phyloP scores from a whole-genome alignment of 352 stramenopile genomes.

The Pythium plurisporium region DNA sequence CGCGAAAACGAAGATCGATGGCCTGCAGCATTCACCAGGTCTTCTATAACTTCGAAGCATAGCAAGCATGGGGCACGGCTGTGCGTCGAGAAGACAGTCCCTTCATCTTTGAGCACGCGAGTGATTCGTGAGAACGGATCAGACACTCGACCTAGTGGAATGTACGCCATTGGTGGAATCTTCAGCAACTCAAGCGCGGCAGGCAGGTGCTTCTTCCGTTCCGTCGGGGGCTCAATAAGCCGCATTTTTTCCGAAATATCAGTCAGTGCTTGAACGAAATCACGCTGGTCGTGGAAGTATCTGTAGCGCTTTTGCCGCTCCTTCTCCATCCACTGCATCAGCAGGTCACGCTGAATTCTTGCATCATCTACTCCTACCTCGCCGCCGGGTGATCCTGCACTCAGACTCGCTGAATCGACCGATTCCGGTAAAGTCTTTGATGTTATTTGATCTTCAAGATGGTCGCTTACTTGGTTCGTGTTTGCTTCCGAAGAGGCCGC shows the following conservation, averaged over 20 bases:
- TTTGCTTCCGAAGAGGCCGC: background rate
- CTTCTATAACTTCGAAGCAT: slow-evolving; percentile 77
- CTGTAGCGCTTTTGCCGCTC: slow-evolving; percentile 76
- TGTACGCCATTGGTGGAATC: slow-evolving; percentile 72
- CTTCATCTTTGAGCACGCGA: slow-evolving; percentile 62
- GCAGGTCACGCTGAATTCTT: slow-evolving; percentile 37
- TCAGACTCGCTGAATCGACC: background rate
- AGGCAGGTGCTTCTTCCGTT: slow-evolving; percentile 63
- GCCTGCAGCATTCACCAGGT: slow-evolving; percentile 57
- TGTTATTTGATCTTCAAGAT: background rate
- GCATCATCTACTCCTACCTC: slow-evolving; percentile 5
- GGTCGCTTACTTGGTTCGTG: background rate
- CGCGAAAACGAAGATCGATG: slow-evolving; percentile 30
- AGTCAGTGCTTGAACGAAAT: slow-evolving; percentile 63
- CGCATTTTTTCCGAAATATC: slow-evolving; percentile 78
- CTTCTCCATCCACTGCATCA: slow-evolving; percentile 75
- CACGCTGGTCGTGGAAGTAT: slow-evolving; percentile 74
- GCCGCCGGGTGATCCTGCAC: background rate
- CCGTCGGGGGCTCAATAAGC: slow-evolving; percentile 46
- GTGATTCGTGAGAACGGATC: slow-evolving; percentile 67
- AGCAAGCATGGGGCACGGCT: slow-evolving; percentile 66
- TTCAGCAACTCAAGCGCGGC: slow-evolving; percentile 33
- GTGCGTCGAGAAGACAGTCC: slow-evolving; percentile 80
- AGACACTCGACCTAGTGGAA: slow-evolving; percentile 64
- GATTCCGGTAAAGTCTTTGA: background rate